Base-by-base conservation (phyloP, 1,284 basidiomycete species). In the Marasmius tenuissimus region DNA sequence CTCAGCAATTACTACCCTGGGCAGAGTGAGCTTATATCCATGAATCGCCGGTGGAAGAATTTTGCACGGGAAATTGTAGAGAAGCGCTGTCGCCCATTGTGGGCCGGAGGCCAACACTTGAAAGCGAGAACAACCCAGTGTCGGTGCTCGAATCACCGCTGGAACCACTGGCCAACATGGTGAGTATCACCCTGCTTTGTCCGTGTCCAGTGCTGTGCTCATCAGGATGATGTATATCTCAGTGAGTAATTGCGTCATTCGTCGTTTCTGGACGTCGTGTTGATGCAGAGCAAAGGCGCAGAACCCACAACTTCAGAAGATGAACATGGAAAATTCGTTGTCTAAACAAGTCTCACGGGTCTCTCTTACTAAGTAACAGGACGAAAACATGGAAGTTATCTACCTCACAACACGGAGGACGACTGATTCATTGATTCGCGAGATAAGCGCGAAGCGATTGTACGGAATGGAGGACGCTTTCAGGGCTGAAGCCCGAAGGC, bases 41-140 rank as follows among this genome's bases (percentile, higher is more conserved):
- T 27, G 64, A 62, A 16, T 65, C 64, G 14, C 65, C 65, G 22
- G 37, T 60, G 1, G 53, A 60, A 10, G 56, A 60, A 39, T 63
- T 56, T 38, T 64, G 60, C 39, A 22, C 34, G 27, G 65, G 62
- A 16, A 18, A 34, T 11, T 20, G 55, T 20, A 38, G 27, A 7
- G 56, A 57, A 11, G 45, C 42, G 16, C 33, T 37, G 12, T 40
- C 16, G 18, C 47, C 38, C n/a, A 42, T 14, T 40, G 22, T 16
- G 14, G 18, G 52, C 1, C 18, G 59, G 33, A 35, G 16, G 20
- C 35, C 27, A 68, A 65, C 4, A 16, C 27, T 27, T 4, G 35
- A 38, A 12, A 40, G 33, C 18, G 48, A 42, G 35, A 40, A 34
- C 56, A 51, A 45, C 27, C n/a, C n/a, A 37, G 22, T 14, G 10